Percentiles rank a stretch among this genome's conserved stretches.
phyloP scores from a whole-genome alignment of 78 protist species.

The Dictyostelium purpureum region DNA sequence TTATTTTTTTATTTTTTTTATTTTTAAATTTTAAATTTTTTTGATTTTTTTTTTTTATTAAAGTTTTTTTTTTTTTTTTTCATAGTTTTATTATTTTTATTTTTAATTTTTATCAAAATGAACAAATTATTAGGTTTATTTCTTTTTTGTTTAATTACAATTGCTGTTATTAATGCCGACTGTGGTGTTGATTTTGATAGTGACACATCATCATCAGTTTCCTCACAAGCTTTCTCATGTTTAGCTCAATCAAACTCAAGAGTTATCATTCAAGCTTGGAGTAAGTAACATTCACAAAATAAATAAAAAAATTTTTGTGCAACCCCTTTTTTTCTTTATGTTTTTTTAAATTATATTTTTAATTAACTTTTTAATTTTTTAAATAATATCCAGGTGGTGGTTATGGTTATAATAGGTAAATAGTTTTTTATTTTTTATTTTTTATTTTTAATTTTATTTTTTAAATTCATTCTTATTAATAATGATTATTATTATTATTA shows the following conservation, averaged over 20 bases:
- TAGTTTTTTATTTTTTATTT: no score
- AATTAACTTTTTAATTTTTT: no score
- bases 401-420: not conserved
- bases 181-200: conserved; percentile 35
- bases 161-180: conserved; percentile 8
- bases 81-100: not conserved
- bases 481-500: no score
- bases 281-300: no score
- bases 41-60: no score
- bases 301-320: no score
- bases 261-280: conserved; percentile 52
- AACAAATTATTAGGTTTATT: not conserved
- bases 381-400: conserved; percentile 59
- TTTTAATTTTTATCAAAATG: not conserved
- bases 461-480: no score
- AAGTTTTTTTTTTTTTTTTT: not conserved
- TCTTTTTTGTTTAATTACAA: not conserved
- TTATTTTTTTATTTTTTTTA: not conserved
- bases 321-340: no score
- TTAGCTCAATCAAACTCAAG: not conserved
- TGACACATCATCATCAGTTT: not conserved
- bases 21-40: not conserved
- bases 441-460: no score
- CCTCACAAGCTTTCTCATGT: conserved; percentile 7
- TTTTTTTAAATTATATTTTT: no score